phyloP scores from a whole-genome alignment of 1,284 basidiomycete genomes.

The Fomitopsis palustris region DNA sequence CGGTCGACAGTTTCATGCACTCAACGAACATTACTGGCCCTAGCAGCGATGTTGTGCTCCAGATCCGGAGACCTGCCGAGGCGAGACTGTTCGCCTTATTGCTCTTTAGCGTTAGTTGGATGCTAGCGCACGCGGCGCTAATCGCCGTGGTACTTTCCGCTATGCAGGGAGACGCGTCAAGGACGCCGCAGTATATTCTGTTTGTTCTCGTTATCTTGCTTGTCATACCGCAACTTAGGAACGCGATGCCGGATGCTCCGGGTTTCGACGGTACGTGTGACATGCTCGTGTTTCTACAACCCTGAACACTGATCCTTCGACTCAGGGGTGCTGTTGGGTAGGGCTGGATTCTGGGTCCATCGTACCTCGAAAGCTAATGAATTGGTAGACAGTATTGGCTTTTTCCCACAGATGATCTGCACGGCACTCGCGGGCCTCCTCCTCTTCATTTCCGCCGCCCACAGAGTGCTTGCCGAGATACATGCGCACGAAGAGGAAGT shows the following conservation, averaged over 20 bases:
- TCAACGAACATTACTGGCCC: slow-evolving; percentile 26
- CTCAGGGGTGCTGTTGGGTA: slow-evolving; percentile 9
- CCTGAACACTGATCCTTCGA: neutral
- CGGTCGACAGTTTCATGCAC: slow-evolving; percentile 36
- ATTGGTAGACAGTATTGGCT: slow-evolving; percentile 46
- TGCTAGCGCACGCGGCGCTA: slow-evolving; percentile 47
- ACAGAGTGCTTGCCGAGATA: slow-evolving; percentile 33
- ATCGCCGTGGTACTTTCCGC: slow-evolving; percentile 43
- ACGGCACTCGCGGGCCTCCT: slow-evolving; percentile 37
- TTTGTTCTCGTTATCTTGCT: slow-evolving; percentile 41
- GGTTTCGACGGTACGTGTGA: slow-evolving; percentile 45
- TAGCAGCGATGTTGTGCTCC: slow-evolving; percentile 44
- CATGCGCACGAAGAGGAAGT: neutral
- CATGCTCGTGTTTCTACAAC: neutral
- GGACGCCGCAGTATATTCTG: slow-evolving; percentile 36
- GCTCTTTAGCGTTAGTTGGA: slow-evolving; percentile 49
- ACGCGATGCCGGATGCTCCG: slow-evolving; percentile 56
- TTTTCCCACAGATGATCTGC: slow-evolving; percentile 53
- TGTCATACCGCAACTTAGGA: slow-evolving; percentile 47
- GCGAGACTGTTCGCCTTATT: slow-evolving; percentile 43
- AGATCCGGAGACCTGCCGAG: slow-evolving; percentile 40
- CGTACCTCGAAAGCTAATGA: neutral
- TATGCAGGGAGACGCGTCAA: slow-evolving; percentile 27
- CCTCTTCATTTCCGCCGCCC: slow-evolving; percentile 39
- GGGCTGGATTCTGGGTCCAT: neutral